Evolutionary conservation across 805 yeast species (phyloP), one percentile per base, ranked within the genome.

Genomic region (Yarrowia phangngaensis): DNA sequence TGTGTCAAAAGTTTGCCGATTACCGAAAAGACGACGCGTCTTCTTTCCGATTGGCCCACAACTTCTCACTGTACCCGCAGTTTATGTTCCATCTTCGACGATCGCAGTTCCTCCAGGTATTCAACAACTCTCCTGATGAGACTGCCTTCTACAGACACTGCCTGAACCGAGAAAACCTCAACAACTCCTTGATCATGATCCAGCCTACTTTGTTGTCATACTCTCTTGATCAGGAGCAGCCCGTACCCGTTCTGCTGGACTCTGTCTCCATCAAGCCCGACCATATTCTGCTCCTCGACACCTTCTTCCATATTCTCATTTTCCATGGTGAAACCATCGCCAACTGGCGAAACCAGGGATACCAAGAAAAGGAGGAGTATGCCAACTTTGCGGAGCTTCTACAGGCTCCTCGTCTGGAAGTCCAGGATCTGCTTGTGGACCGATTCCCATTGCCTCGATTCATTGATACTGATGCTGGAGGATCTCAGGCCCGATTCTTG

Each of bases 121-220:
- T 89, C 73, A 89, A 89, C 69, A 86, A 86, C 66, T 89, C 97
- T 5, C 97, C 97, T 2, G 97, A 89, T 71, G 97, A 89, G 69
- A 86, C 95, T 40, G 94, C 95, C 26, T 89, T 86, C 66, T 85
- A 88, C 68, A 82, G 95, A 65, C 97, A 89, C 65, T 80, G 85
- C 14, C 76, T 89, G 63, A 73, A 81, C 58, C 79, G 85, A 56
- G 95, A 89, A 60, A 96, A 88, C 63, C 84, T 87, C 30, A 81
- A 80, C 56, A 90, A 88, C 67, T 82, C 95, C n/a, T 71, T 89
- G 61, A 84, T 88, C 54, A 89, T 89, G 95, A 87, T 89, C 54
- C 97, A 89, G 67, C 97, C 97, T 50, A 84, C 96, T 0, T 75
- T 89, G 65, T 84, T 88, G 1, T 77, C 94, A 16, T 88, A 80